These are phyloP conservation scores for Leishmania mexicana DNA, from an alignment of 208 protist genomes.

Conservation along the genomic window DNA sequence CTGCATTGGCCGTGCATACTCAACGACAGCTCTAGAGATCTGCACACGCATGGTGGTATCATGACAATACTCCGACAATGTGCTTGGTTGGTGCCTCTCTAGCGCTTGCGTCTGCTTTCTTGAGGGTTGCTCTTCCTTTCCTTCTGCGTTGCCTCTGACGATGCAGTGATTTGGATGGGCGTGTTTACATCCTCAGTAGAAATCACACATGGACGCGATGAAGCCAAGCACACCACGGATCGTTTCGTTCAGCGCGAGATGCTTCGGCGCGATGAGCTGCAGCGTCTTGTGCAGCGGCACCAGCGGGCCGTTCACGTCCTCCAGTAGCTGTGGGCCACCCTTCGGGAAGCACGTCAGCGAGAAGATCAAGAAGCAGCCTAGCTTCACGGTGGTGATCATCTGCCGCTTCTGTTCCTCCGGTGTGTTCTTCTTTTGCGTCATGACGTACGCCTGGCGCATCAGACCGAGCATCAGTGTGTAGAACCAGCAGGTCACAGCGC, in stretches of 20 bases:
- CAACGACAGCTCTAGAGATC: not conserved
- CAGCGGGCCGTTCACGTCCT: constrained; percentile 62
- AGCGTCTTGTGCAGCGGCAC: constrained; percentile 76
- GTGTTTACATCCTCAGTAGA: constrained; percentile 52
- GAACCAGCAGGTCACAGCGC: constrained; percentile 88
- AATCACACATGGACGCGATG: constrained; percentile 85
- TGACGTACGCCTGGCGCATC: constrained; percentile 68
- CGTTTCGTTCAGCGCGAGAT: constrained; percentile 72
- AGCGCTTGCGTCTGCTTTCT: not conserved
- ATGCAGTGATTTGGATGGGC: not conserved
- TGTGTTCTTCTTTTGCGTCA: constrained; percentile 67
- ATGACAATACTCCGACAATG: not conserved
- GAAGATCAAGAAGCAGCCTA: constrained; percentile 82
- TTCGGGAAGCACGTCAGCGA: constrained; percentile 79
- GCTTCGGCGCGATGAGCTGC: constrained; percentile 64
- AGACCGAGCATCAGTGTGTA: constrained; percentile 78
- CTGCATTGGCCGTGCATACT: not conserved
- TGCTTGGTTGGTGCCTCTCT: not conserved
- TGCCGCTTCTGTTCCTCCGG: constrained; percentile 74
- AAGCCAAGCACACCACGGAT: constrained; percentile 76
- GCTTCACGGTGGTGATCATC: constrained; percentile 80
- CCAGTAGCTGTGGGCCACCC: constrained; percentile 77
- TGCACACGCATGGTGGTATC: not conserved
- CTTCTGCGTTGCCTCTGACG: not conserved
- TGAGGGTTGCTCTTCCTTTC: not conserved